phyloP scores from a whole-genome alignment of 2,329 filamentous ascomycete species.

The Beauveria australis region DNA sequence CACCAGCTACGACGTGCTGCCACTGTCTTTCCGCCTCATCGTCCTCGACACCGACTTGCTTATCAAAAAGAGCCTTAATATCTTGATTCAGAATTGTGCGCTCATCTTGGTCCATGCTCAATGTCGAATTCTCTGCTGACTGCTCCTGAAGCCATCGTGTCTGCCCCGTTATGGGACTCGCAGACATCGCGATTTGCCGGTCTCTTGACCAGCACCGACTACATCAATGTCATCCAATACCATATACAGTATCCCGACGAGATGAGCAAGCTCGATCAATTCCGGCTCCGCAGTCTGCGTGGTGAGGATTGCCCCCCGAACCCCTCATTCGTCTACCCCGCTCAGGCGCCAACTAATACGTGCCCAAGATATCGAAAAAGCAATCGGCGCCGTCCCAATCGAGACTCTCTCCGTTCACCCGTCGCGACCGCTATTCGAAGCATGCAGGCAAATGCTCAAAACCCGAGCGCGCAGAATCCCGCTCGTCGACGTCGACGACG shows the following conservation, averaged over 20 bases:
- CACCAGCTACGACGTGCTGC: constrained; percentile 95
- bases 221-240: constrained; percentile 98
- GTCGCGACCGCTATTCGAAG: constrained; percentile 84
- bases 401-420: constrained; percentile 97
- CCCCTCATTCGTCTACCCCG: neutral
- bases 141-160: constrained; percentile 70
- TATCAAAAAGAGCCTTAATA: constrained; percentile 94
- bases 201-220: constrained; percentile 90
- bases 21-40: constrained; percentile 90
- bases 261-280: constrained; percentile 83
- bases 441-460: constrained; percentile 86
- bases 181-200: constrained; percentile 88
- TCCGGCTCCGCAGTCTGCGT: constrained; percentile 83
- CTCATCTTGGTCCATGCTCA: constrained; percentile 5
- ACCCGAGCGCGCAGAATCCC: constrained; percentile 91
- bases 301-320: constrained; percentile 44
- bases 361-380: constrained; percentile 77
- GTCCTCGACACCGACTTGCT: constrained; percentile 90
- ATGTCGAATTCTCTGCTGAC: constrained; percentile 13
- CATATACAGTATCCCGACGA: constrained; percentile 96
- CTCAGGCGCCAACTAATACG: constrained; percentile 4
- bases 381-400: constrained; percentile 81
- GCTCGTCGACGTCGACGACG: constrained; percentile 85
- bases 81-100: constrained; percentile 88
- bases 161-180: constrained; percentile 94